phyloP scores from a whole-genome alignment of 2,329 filamentous ascomycete genomes.

The Colletotrichum salicis region DNA sequence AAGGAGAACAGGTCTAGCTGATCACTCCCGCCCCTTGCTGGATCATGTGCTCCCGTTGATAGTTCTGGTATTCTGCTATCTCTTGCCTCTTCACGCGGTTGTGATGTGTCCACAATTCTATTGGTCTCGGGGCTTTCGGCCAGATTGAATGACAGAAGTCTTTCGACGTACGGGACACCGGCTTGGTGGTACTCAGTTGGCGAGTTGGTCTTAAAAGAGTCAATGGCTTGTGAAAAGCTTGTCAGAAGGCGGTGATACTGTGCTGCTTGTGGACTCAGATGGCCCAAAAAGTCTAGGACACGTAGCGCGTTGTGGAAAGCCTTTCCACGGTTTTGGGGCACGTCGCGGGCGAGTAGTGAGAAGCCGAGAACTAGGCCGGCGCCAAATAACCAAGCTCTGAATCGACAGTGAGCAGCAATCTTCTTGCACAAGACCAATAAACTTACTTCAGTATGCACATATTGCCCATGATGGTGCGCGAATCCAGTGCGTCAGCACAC shows the following conservation, averaged over 20 bases:
- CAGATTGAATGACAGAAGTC: neutral
- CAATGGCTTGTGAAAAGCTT: slow-evolving; percentile 13
- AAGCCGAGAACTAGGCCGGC: slow-evolving; percentile 68
- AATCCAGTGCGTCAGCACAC: slow-evolving; percentile 58
- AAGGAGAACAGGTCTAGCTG: neutral
- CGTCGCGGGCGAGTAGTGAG: neutral
- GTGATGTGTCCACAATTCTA: neutral
- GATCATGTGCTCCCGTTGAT: neutral
- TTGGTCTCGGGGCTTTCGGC: neutral
- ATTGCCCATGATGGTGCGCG: slow-evolving; percentile 59
- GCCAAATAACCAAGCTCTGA: slow-evolving; percentile 54
- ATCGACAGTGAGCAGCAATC: no score
- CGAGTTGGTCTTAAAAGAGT: neutral
- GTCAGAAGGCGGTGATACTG: slow-evolving; percentile 2
- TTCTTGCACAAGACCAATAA: accelerated
- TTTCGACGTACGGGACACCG: neutral
- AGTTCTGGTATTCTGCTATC: no score
- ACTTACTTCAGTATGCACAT: slow-evolving; percentile 70
- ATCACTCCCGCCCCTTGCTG: no score
- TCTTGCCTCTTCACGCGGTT: no score
- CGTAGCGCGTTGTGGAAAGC: slow-evolving; percentile 5
- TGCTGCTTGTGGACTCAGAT: neutral
- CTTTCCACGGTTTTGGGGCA: neutral
- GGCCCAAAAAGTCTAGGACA: neutral
- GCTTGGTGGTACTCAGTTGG: accelerated